These are phyloP conservation scores for Rasamsonia emersonii DNA, from an alignment of 2,329 filamentous ascomycete species.

Conservation along the genomic window DNA sequence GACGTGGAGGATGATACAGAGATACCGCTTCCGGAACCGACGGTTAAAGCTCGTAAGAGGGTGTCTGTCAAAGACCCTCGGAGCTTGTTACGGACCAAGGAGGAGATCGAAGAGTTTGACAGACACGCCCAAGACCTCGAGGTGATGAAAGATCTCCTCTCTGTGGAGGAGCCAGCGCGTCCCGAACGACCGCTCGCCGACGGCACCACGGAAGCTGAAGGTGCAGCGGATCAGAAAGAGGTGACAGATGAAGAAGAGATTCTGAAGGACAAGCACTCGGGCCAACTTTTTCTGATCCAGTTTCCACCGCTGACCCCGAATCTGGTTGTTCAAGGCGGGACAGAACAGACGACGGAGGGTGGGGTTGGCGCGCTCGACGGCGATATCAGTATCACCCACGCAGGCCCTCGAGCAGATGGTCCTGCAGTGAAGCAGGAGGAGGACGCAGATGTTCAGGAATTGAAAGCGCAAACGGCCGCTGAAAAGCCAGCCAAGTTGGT, in stretches of 20 bases:
- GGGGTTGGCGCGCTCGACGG: constrained; percentile 7
- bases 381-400: constrained; percentile 1
- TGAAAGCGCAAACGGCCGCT: constrained; percentile 5
- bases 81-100: constrained; percentile 31
- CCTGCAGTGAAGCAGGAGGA: constrained; percentile 24
- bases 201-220: constrained; percentile 10
- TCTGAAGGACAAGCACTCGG: constrained; percentile 36
- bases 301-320: constrained; percentile 55
- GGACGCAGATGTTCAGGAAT: constrained; percentile 20
- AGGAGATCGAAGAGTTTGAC: constrained; percentile 36
- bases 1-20: constrained; percentile 22
- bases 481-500: constrained; percentile 20
- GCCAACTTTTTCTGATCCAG: constrained; percentile 55
- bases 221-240: constrained; percentile 7
- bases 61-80: constrained; percentile 21
- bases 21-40: constrained; percentile 21
- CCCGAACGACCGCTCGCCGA: constrained; percentile 12
- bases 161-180: constrained; percentile 11
- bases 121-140: constrained; percentile 32
- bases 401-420: constrained; percentile 3
- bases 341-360: constrained; percentile 6
- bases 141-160: constrained; percentile 30
- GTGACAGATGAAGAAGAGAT: constrained; percentile 8
- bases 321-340: constrained; percentile 33
- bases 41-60: constrained; percentile 26